phyloP scores from a whole-genome alignment of 192 early-diverging fungal genomes.

The Allomyces macrogynus region DNA sequence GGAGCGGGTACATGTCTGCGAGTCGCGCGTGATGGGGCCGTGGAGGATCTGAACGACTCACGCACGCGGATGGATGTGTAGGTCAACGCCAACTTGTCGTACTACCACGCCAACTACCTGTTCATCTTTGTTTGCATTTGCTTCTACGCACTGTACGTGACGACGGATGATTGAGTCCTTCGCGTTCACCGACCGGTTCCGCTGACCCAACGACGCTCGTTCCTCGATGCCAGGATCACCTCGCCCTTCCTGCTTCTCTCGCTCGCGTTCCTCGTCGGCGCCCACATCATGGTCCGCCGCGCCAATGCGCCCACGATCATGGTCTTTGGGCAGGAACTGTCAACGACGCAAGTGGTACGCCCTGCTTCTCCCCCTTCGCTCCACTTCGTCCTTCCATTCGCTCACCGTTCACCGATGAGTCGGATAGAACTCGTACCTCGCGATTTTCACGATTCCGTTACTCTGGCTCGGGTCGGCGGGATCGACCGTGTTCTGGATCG shows the following conservation, averaged over 20 bases:
- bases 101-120: background rate
- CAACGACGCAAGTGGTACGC: background rate
- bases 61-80: no score
- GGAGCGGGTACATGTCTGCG: no score
- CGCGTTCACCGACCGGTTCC: no score
- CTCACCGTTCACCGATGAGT: background rate
- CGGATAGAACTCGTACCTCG: background rate
- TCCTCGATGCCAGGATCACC: background rate
- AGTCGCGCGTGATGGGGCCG: no score
- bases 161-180: no score
- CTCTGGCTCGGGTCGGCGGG: background rate
- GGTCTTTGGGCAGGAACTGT: background rate
- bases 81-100: background rate
- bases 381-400: no score
- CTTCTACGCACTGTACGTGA: background rate
- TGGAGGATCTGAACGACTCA: no score
- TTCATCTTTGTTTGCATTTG: background rate
- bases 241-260: background rate
- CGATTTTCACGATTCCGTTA: background rate
- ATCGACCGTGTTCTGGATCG: background rate
- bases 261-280: background rate
- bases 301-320: background rate
- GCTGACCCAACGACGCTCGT: no score
- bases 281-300: background rate
- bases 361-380: background rate